These are phyloP conservation scores for Liquidambar formosana DNA, from an alignment of 164 flowering plant genomes.

Conservation along the genomic window DNA sequence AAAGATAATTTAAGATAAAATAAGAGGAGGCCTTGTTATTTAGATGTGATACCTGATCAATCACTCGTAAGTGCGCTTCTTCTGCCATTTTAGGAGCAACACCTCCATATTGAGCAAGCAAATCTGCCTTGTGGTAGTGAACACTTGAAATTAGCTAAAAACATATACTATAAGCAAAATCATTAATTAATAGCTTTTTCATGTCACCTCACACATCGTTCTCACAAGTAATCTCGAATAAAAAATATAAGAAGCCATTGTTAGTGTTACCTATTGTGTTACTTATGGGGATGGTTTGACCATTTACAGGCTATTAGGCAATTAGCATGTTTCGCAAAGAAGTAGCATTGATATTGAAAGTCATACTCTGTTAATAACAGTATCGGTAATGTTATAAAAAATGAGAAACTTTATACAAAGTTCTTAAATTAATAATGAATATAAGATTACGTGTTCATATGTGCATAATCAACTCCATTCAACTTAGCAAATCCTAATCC, in stretches of 20 bases:
- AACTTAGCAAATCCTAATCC: no score
- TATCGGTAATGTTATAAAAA: not conserved
- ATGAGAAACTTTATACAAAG: not conserved
- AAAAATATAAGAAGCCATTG: no score
- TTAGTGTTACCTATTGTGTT: no score
- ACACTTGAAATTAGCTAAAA: conserved; percentile 18
- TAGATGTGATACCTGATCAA: conserved; percentile 65
- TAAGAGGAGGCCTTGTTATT: not conserved
- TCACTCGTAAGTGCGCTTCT: conserved; percentile 79
- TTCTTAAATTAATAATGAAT: not conserved
- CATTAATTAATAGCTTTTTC: not conserved
- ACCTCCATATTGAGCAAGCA: conserved; percentile 85
- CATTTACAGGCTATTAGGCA: no score
- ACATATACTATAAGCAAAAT: not conserved
- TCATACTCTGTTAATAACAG: no score
- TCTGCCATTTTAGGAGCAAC: conserved; percentile 99
- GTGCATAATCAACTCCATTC: not conserved
- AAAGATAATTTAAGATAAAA: not conserved
- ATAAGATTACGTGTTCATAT: not conserved
- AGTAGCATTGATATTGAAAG: no score
- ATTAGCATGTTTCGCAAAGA: no score
- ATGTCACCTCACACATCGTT: not conserved
- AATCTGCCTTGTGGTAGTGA: conserved; percentile 64
- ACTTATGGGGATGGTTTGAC: no score
- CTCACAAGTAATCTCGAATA: no score